Base-by-base conservation (phyloP, 169 alveolate species). In the Eimeria brunetti region DNA sequence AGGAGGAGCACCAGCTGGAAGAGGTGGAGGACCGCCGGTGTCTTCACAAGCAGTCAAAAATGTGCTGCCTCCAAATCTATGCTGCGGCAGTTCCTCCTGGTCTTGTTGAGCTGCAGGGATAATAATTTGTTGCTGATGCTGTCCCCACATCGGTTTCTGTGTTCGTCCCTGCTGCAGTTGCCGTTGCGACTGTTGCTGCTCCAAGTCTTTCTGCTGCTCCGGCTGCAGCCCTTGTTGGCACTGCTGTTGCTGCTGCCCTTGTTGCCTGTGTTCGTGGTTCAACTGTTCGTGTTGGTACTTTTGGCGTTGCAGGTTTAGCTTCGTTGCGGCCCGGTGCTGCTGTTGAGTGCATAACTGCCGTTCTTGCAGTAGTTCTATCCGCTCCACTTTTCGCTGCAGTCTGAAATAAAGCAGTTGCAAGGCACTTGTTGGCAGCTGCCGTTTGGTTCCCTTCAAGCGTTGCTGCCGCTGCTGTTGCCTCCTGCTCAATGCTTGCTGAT, bases 41-140 rank as follows among this genome's bases (percentile, higher is more conserved):
- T 83, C 90, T 27, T 51, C 90, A 33, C 90, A 83, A 22, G 46
- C 51, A 83, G 90, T 83, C 30, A 83, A 76, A 83, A 83, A 83
- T 51, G 90, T 53, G 67, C 14, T 36, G 33, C 53, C 71, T 36
- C 11, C 20, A 58, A 24, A 56, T 20, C 64, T 14, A 12, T 27
- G 38, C 67, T 86, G 80, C 49, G 12, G 38, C 78, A 24, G 91
- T 44, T 41, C 88, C 85, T 14, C 75, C 33, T 33, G 51, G 27
- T 46, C 76, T 9, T 44, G 67, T 51, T 33, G 91, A 8, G 60
- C 67, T 2, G 20, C 36, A 12, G 4, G 58, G 58, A 38, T 24
- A 33, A 41, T 30, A 88, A 27, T 16, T 41, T 88, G 60, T 46
- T 60, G 92, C 33, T 33, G 67, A 38, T 56, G 76, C 20, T 84